Evolutionary conservation across 257 asterid species (phyloP).

Genomic region (Nicotiana undulata): DNA sequence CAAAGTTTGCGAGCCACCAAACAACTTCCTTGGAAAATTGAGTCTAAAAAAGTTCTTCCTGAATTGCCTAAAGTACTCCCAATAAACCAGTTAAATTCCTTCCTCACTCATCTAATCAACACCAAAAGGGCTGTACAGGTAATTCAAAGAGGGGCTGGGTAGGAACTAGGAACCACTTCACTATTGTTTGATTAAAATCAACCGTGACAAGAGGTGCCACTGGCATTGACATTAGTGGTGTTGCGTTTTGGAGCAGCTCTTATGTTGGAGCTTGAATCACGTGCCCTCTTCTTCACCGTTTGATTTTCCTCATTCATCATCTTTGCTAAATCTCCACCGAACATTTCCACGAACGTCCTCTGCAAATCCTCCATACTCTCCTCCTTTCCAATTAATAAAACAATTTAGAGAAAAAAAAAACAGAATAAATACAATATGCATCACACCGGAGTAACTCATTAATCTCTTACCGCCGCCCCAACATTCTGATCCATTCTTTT

Average conservation of each 20-base stretch:
- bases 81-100: background rate
- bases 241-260: constrained; percentile 28
- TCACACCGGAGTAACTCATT: background rate
- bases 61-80: constrained; percentile 5
- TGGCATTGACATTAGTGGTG: background rate
- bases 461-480: constrained; percentile 42
- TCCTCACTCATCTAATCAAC: background rate
- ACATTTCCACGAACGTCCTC: constrained; percentile 72
- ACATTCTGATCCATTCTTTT: constrained; percentile 67
- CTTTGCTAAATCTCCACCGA: constrained; percentile 66
- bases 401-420: background rate
- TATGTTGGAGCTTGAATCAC: constrained; percentile 36
- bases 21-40: background rate
- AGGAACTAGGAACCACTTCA: background rate
- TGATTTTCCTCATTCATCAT: constrained; percentile 38
- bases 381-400: constrained; percentile 28
- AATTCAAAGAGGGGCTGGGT: background rate
- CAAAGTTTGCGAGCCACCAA: background rate
- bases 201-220: constrained; percentile 7
- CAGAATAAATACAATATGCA: background rate
- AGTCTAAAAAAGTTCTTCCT: background rate
- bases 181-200: background rate
- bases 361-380: constrained; percentile 89
- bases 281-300: constrained; percentile 35
- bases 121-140: background rate